Evolutionary conservation across 305 asterid species (phyloP), one percentile per base, ranked within the genome.

Genomic region (Striga hermonthica): DNA sequence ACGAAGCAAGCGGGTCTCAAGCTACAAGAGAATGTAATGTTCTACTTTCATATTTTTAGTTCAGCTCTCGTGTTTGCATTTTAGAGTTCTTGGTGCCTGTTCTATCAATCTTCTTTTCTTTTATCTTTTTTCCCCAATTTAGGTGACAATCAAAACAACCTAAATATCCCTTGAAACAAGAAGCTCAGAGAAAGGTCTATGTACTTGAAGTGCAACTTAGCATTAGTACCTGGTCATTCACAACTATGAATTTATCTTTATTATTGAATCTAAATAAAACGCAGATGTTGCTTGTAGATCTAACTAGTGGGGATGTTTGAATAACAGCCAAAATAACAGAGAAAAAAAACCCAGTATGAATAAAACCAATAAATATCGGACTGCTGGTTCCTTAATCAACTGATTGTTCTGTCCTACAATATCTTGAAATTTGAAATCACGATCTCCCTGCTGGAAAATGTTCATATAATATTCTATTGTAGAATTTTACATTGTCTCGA

Each of bases 1-100:
- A 78, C 60, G 72, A 93, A 93, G 82, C 97, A 93, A 86, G 97
- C 96, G 56, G 96, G 97, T 71, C 92, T 86, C 67, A 84, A 84
- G 89, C 91, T 93, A 56, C 95, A 90, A 75, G 94, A 82, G 66
- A 90, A 84, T 79, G 97, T 93, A 90, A 86, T 57, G 28, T 45
- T 69, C 70, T 34, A 22, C 31, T 1, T 22, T 14, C 36, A 38
- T 39, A 44, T 64, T 22, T 22, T 22, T 22, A 22, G 31, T 22
- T 22, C 31, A 22, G 31, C 31, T 58, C 65, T 22, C 10, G 31
- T 22, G 31, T 22, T 22, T 22, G 31, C 31, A 22, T 22, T 22
- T 7, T 12, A 31, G 3, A 34, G 8, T 36, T 48, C 31, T 38
- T 48, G 60, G 14, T 53, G 9, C 6, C n/a, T 57, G 37, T 60